A percentile compares a stretch with the other conserved stretches of the same genome.
Conservation (phyloP, 202 grass and related monocot genomes). For the Schoenoplectus triqueter region DNA sequence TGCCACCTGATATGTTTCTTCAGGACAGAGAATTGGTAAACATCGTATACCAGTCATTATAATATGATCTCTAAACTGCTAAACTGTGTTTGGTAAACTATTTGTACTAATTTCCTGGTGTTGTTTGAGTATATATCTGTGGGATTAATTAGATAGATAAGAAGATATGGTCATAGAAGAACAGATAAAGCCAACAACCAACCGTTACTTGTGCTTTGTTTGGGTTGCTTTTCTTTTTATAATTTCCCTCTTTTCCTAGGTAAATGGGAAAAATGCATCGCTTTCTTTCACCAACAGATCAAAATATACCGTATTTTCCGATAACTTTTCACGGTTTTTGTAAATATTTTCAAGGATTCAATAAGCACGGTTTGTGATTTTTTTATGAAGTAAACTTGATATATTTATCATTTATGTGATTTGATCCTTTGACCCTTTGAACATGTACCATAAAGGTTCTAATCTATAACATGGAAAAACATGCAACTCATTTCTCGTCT, state of each 20-base stretch:
- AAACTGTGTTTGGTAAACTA: neutral
- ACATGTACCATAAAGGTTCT: neutral
- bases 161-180: neutral
- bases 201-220: slow-evolving; percentile 6
- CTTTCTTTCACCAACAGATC: neutral
- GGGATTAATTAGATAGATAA: slow-evolving; percentile 19
- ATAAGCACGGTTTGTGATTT: neutral
- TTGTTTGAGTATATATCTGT: neutral
- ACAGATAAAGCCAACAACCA: neutral
- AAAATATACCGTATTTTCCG: neutral
- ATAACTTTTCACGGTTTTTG: neutral
- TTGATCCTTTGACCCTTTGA: neutral
- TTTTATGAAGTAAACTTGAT: neutral
- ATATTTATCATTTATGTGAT: neutral
- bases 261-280: neutral
- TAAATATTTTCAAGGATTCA: too few species aligned
- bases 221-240: neutral
- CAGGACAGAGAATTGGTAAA: neutral
- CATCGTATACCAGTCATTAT: neutral
- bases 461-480: neutral
- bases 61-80: neutral
- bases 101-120: neutral
- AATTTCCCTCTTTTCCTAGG: neutral
- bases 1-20: slow-evolving; percentile 20
- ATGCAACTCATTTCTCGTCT: neutral